Evolutionary conservation across 768 basidiomycete species (phyloP), one percentile per base, ranked within the genome.

Genomic region (Tylopilus balloui): DNA sequence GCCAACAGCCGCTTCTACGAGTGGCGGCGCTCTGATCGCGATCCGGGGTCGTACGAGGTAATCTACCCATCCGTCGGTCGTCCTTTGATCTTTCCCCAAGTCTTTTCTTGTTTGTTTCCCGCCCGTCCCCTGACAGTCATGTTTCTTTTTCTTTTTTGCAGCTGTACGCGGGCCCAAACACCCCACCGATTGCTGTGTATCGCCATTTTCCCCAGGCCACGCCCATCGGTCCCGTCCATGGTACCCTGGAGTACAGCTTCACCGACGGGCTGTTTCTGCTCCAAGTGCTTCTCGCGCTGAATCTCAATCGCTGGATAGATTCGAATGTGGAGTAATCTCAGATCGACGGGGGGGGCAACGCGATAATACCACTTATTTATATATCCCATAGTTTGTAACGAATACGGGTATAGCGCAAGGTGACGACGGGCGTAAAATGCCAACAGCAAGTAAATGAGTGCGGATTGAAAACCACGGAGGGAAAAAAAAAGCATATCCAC

Each of bases 231-330:
- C 78, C 78, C 39, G 76, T 80, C 28, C 78, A 85, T 60, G 86
- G 78, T 9, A 70, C 78, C 50, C 61, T 88, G 47, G 75, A 78
- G 48, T 88, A 86, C 67, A 76, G 69, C 42, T 88, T 88, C 66
- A 73, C 71, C 37, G 72, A 83, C 42, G 79, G 79, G 51, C 60
- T 69, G 29, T 78, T 88, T 46, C 66, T 88, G 54, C 73, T 84
- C 17, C 78, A 87, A 59, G 74, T 77, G 5, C 69, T 88, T 50
- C 68, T 88, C 34, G 74, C 88, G 7, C 71, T 89, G 45, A 82
- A 77, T 61, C 69, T 89, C 54, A 87, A 87, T 66, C 76, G 87
- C 50, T 88, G 85, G 85, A 67, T 88, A 62, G 87, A 88, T 69
- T 68, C 73, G 63, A 72, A 76, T 57, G 61, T 63, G 72, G 64